These are phyloP conservation scores for Bigelowiella natans DNA, from an alignment of 78 protist species.

Conservation along the genomic window DNA sequence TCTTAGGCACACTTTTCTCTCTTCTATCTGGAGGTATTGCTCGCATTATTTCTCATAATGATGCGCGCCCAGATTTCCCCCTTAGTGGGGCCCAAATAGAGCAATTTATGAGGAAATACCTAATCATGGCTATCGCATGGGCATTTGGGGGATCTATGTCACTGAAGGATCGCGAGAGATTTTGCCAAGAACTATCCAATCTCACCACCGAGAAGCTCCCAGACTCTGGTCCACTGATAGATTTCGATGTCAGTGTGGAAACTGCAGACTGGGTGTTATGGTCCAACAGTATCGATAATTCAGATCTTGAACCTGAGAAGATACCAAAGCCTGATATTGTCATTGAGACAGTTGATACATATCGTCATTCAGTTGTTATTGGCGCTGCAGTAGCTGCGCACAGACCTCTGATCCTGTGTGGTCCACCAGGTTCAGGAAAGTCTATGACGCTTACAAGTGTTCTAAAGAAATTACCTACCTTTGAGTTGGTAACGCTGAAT, in stretches of 20 bases:
- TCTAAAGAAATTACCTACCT: conserved; percentile 53
- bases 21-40: conserved; percentile 49
- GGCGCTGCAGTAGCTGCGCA: conserved; percentile 68
- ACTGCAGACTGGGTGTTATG: conserved; percentile 78
- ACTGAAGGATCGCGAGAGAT: conserved; percentile 46
- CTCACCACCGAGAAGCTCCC: conserved; percentile 10
- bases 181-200: conserved; percentile 30
- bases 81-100: neutral
- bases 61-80: conserved; percentile 62
- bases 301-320: conserved; percentile 18
- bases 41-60: conserved; percentile 59
- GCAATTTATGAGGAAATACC: conserved; percentile 31
- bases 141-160: conserved; percentile 65
- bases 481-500: conserved; percentile 74
- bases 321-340: conserved; percentile 62
- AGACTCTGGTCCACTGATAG: conserved; percentile 42
- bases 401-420: conserved; percentile 81
- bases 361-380: conserved; percentile 81
- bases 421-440: conserved; percentile 95
- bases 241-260: conserved; percentile 54
- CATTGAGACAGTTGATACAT: conserved; percentile 92
- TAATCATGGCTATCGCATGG: conserved; percentile 75
- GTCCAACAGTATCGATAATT: conserved; percentile 27
- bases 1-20: conserved; percentile 51
- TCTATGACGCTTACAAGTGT: conserved; percentile 83